A percentile compares a stretch with the other conserved stretches of the same genome.
phyloP scores from a whole-genome alignment of 2,329 filamentous ascomycete species.

The Zymoseptoria brevis region DNA sequence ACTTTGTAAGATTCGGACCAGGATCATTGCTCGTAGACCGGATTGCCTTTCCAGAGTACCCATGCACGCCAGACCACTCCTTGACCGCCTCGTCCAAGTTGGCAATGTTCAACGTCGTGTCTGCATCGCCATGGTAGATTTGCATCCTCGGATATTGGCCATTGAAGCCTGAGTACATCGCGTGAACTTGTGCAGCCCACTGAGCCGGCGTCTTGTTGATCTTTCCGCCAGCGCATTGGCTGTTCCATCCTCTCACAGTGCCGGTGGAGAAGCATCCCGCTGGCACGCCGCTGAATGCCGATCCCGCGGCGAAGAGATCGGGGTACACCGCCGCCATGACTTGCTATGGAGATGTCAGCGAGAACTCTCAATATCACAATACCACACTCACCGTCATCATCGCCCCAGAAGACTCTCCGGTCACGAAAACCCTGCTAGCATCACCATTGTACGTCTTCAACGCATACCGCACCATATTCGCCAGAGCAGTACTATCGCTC shows the following conservation, averaged over 20 bases:
- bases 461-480: slow-evolving; percentile 52
- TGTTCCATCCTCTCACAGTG: slow-evolving; percentile 44
- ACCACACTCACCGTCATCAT: slow-evolving; percentile 43
- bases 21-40: neutral
- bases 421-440: slow-evolving; percentile 45
- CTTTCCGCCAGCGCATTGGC: slow-evolving; percentile 43
- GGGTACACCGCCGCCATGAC: slow-evolving; percentile 47
- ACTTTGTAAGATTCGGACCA: neutral
- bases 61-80: slow-evolving; percentile 48
- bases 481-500: slow-evolving; percentile 49
- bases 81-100: slow-evolving; percentile 43
- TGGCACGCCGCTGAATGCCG: slow-evolving; percentile 46
- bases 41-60: slow-evolving; percentile 13
- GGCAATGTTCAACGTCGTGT: slow-evolving; percentile 43
- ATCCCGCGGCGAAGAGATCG: slow-evolving; percentile 45
- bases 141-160: slow-evolving; percentile 46
- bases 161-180: slow-evolving; percentile 46
- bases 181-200: slow-evolving; percentile 43
- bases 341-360: slow-evolving; percentile 23
- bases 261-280: slow-evolving; percentile 47
- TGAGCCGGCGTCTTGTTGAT: slow-evolving; percentile 38
- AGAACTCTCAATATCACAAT: neutral
- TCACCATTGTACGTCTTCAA: slow-evolving; percentile 48
- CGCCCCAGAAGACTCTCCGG: slow-evolving; percentile 46
- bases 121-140: slow-evolving; percentile 49